Evolutionary conservation across 129 eudicot species (phyloP), one percentile per base, ranked within the genome.

Genomic region (Flaveria robusta): DNA sequence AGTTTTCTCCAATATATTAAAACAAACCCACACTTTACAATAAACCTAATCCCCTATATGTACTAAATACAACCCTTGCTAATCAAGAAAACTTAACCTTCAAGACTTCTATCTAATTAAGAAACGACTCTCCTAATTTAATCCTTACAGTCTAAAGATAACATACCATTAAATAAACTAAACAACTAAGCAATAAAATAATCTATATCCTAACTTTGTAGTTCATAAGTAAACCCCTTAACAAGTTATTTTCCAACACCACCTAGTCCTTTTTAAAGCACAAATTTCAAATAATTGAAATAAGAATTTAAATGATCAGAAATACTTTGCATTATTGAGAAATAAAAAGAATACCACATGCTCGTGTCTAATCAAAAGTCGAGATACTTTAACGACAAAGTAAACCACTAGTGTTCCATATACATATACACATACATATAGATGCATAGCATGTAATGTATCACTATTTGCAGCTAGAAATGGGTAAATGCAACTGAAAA

Each of bases 401-500:
- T 69, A 27, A 69, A 45, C 23, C n/a, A 16, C 24, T 46, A 12
- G 23, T 47, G n/a, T 10, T 19, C 3, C 54, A 65, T n/a, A 65
- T 34, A 65, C 54, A 65, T 16, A 26, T 8, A 13, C 27, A 62
- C n/a, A 62, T 58, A 23, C 39, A 14, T 60, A 45, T 34, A 64
- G 34, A 15, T 66, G 49, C 7, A 67, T 68, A 68, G 51, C 11
- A 43, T 42, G 29, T 67, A 42, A 51, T 31, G 39, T 66, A 70
- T 46, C 62, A 46, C 65, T 45, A 13, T 27, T 10, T 74, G 70
- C 70, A 59, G 59, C 12, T 59, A 74, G 2, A 19, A 41, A 71
- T 31, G 49, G 64, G 65, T 51, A 71, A 29, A 63, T 66, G 71
- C 27, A 66, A 66, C 55, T 18, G 64, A 66, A 29, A 55, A 18